These are phyloP conservation scores for Fusarium sp. DNA, from an alignment of 2,329 filamentous ascomycete species.

Conservation along the genomic window DNA sequence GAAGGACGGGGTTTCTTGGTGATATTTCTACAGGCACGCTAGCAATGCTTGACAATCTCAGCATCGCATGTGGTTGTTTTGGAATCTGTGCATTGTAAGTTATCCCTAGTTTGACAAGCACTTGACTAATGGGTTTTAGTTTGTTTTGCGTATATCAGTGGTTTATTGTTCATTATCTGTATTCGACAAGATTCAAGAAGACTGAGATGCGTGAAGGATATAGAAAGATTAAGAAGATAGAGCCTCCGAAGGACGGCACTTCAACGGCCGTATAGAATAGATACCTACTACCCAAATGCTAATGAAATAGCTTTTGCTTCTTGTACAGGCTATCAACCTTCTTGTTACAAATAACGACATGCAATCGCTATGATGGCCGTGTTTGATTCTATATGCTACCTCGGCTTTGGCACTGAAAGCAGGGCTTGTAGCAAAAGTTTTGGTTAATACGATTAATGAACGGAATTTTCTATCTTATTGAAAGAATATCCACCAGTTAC, in stretches of 20 bases:
- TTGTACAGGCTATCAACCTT: background rate
- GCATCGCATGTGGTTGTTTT: slow-evolving; percentile 34
- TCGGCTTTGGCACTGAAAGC: no score
- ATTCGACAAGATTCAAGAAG: slow-evolving; percentile 22
- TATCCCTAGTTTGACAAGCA: fast-evolving
- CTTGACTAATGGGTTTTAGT: background rate
- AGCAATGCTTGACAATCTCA: slow-evolving; percentile 26
- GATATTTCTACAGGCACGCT: slow-evolving; percentile 15
- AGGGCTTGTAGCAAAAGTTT: no score
- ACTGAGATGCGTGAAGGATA: slow-evolving; percentile 25
- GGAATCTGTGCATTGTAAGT: slow-evolving; percentile 35
- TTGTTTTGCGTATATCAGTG: slow-evolving; percentile 29
- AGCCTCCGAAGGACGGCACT: background rate
- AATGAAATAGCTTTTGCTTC: background rate
- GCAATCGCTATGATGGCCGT: background rate
- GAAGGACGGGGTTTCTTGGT: slow-evolving; percentile 1
- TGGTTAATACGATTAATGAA: no score
- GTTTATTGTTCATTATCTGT: slow-evolving; percentile 20
- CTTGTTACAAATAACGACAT: background rate
- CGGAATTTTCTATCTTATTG: no score
- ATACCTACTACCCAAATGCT: background rate
- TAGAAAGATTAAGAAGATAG: slow-evolving; percentile 21
- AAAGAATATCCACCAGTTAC: no score
- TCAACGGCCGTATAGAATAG: background rate
- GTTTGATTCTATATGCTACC: background rate